Conservation (phyloP, 75 land plant genomes). For the Cunninghamia lanceolata region DNA sequence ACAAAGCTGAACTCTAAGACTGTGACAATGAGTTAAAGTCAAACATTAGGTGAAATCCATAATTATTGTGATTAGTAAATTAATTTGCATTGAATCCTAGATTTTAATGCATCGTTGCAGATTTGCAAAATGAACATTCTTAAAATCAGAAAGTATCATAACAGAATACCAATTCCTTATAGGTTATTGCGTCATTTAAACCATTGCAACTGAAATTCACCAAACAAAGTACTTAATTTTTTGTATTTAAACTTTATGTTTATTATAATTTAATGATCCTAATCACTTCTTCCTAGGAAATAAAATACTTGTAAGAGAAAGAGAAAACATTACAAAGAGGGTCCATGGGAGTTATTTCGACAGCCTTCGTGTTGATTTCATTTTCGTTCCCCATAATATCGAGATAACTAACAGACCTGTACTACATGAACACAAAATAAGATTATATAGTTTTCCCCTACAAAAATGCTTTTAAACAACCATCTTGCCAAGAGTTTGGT, state of each 20-base stretch:
- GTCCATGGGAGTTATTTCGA: conserved; percentile 49
- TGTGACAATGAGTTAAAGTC: neutral
- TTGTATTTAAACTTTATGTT: neutral
- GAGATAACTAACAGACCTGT: conserved; percentile 65
- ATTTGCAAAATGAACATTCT: neutral
- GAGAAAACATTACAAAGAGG: conserved; percentile 36
- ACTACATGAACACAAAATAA: neutral
- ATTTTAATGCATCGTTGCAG: neutral
- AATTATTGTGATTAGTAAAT: neutral
- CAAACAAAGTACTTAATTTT: neutral
- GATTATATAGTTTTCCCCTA: neutral
- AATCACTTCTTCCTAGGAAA: neutral
- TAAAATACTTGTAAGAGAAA: neutral
- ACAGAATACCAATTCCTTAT: neutral
- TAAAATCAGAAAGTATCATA: neutral
- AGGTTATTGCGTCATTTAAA: neutral
- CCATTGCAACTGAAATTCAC: neutral
- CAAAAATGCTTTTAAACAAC: neutral
- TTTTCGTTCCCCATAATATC: conserved; percentile 49
- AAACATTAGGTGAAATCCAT: neutral
- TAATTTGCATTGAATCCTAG: neutral
- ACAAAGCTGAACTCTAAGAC: neutral
- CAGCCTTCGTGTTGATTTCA: conserved; percentile 52
- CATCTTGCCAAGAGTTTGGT: neutral
- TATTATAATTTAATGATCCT: neutral